These are phyloP conservation scores for Eucalyptus sp. DNA, from an alignment of 345 rosid species.

Conservation along the genomic window DNA sequence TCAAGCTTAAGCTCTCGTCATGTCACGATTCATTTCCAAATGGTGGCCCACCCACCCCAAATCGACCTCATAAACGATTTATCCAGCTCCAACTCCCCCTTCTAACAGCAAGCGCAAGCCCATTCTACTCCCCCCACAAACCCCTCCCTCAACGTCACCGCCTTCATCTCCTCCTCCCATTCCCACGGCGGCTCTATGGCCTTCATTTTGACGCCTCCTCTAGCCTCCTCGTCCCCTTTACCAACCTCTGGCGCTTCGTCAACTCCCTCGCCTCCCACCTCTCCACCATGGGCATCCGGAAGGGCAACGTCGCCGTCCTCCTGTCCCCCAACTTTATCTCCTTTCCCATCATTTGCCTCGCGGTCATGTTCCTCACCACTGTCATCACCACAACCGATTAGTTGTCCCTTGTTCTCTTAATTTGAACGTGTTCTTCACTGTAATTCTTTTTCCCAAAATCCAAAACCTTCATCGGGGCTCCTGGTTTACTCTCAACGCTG, in stretches of 20 bases:
- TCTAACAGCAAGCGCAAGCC: not conserved
- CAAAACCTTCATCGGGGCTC: not conserved
- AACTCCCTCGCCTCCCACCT: slow-evolving; percentile 24
- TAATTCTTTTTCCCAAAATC: not conserved
- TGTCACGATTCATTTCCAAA: not conserved
- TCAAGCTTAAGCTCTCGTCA: not conserved
- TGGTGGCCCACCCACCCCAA: not conserved
- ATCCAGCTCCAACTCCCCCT: not conserved
- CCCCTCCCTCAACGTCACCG: not conserved
- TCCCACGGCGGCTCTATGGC: slow-evolving; percentile 55
- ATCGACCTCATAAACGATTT: not conserved
- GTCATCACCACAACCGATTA: not conserved
- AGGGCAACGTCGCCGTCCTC: not conserved
- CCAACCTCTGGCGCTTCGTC: slow-evolving; percentile 57
- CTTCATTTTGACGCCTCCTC: slow-evolving; percentile 68
- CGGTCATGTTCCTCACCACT: not conserved
- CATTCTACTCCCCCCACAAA: not conserved
- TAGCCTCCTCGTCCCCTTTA: slow-evolving; percentile 40
- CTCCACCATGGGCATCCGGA: not conserved
- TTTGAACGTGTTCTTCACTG: not conserved
- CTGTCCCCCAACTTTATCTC: not conserved
- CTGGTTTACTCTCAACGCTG: not conserved
- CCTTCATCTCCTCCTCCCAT: not conserved
- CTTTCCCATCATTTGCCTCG: not conserved
- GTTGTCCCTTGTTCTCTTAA: not conserved